Conservation (phyloP, 2,329 filamentous ascomycete species). For the Exophiala calicioides region DNA sequence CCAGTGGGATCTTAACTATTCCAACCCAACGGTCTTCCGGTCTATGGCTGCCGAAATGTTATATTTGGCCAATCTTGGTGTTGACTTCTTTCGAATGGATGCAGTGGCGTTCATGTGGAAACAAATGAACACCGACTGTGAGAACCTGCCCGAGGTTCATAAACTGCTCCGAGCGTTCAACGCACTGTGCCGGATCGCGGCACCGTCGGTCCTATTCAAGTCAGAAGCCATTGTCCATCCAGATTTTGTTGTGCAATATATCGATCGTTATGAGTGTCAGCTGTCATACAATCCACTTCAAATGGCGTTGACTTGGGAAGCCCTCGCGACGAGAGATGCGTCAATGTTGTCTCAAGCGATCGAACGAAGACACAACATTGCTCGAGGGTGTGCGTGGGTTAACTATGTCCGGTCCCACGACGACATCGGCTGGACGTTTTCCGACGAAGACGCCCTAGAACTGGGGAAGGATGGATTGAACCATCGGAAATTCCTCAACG, state of each 20-base stretch:
- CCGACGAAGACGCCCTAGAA: conserved; percentile 28
- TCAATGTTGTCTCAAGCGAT: conserved; percentile 30
- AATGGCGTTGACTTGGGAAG: conserved; percentile 31
- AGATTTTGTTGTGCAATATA: conserved; percentile 29
- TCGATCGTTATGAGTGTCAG: conserved; percentile 30
- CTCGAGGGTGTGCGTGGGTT: conserved; percentile 30
- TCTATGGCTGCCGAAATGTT: conserved; percentile 31
- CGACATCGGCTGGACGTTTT: conserved; percentile 31
- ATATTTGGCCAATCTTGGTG: conserved; percentile 29
- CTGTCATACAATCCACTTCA: conserved; percentile 30
- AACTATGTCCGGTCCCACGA: conserved; percentile 31
- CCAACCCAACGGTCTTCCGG: conserved; percentile 29
- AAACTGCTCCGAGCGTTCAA: conserved; percentile 31
- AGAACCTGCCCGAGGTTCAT: conserved; percentile 31
- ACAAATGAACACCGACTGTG: conserved; percentile 31
- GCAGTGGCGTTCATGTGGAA: conserved; percentile 33
- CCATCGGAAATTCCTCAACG: conserved; percentile 30
- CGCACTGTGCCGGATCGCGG: conserved; percentile 28
- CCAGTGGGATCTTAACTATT: conserved; percentile 32
- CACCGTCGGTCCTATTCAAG: conserved; percentile 30
- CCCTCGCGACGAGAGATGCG: conserved; percentile 27
- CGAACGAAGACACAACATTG: conserved; percentile 29
- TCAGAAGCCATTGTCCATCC: conserved; percentile 31
- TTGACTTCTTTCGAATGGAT: conserved; percentile 31
- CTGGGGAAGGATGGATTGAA: conserved; percentile 26